A percentile compares a stretch with the other conserved stretches of the same genome.
phyloP scores from a whole-genome alignment of 768 basidiomycete genomes.

The Lactifluus subvellereus region DNA sequence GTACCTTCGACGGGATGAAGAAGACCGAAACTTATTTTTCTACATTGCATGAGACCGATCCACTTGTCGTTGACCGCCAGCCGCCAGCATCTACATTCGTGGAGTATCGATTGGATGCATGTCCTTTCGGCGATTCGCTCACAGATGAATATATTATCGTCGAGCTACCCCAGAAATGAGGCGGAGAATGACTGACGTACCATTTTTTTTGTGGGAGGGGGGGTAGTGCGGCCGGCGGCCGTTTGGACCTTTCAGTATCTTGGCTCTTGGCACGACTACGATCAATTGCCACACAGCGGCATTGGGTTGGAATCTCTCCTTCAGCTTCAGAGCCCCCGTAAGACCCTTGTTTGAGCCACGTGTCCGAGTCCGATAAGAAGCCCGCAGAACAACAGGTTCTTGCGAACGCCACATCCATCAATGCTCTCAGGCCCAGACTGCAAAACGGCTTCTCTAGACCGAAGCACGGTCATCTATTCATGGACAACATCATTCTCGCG shows the following conservation, averaged over 20 bases:
- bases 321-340: background rate
- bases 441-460: conserved; percentile 10
- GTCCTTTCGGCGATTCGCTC: background rate
- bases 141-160: background rate
- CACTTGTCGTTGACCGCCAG: background rate
- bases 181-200: background rate
- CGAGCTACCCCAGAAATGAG: background rate
- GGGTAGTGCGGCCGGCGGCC: background rate
- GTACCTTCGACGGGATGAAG: conserved; percentile 73
- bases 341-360: background rate
- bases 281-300: background rate
- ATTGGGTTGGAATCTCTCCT: background rate
- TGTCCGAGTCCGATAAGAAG: background rate
- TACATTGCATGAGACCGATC: conserved; percentile 60
- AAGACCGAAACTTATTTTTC: conserved; percentile 63
- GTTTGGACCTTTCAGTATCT: background rate
- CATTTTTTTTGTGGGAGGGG: background rate
- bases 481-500: background rate
- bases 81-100: too few relatives aligned
- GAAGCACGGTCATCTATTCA: background rate
- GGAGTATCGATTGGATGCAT: too few relatives aligned
- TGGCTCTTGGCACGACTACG: background rate
- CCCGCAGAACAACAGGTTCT: background rate
- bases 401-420: background rate
- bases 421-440: background rate